A percentile compares a stretch with the other conserved stretches of the same genome.
Conservation (phyloP, 331 rosid species). For the Arachis monticola region DNA sequence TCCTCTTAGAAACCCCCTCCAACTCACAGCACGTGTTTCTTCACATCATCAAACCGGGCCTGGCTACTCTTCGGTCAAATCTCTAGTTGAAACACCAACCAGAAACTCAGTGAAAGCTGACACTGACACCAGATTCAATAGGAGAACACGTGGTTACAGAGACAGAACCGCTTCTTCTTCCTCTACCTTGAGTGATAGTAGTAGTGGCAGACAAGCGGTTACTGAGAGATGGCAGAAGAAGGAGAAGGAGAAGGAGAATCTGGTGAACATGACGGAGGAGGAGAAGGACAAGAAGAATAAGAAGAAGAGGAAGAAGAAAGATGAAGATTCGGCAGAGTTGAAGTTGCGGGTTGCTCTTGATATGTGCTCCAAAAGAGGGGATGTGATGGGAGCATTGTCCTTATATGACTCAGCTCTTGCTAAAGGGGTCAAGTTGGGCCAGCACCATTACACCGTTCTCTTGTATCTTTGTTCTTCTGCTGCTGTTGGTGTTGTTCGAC, state of each 20-base stretch:
- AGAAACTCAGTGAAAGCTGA: constrained; percentile 41
- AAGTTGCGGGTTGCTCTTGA: constrained; percentile 62
- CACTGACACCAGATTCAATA: constrained; percentile 35
- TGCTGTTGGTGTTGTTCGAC: constrained; percentile 78
- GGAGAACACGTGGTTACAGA: constrained; percentile 38
- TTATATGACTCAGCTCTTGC: constrained; percentile 64
- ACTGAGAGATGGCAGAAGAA: constrained; percentile 34
- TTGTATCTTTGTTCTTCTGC: constrained; percentile 93
- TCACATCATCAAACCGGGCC: constrained; percentile 35
- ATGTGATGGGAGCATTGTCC: constrained; percentile 73
- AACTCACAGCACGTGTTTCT: background rate
- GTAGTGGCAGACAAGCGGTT: constrained; percentile 16
- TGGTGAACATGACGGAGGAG: background rate
- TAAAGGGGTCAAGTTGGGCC: constrained; percentile 58
- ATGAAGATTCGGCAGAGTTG: constrained; percentile 49
- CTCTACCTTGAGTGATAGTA: background rate
- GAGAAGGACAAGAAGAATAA: constrained; percentile 38
- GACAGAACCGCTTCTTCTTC: constrained; percentile 41
- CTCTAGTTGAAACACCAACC: constrained; percentile 34
- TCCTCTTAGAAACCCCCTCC: background rate
- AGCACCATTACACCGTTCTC: constrained; percentile 80
- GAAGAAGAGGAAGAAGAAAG: constrained; percentile 46
- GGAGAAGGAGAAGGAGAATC: constrained; percentile 32
- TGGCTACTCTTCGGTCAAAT: constrained; percentile 46
- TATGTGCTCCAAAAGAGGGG: constrained; percentile 85